Base-by-base conservation (phyloP, 257 asterid genomes). In the Plectranthus barbatus region DNA sequence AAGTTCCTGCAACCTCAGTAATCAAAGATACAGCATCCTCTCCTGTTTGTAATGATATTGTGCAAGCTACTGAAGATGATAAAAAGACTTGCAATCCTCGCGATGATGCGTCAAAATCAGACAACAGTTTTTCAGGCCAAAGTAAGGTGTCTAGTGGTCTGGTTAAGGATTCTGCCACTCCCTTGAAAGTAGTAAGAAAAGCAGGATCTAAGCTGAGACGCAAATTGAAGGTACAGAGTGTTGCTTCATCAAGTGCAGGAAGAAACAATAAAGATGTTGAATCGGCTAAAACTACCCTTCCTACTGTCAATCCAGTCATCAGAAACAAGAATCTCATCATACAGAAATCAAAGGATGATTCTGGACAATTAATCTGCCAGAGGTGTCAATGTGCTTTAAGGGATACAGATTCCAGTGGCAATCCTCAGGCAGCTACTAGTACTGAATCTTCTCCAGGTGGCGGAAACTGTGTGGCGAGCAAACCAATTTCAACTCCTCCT, bases 361-460 rank as follows among this genome's bases (percentile, higher is more conserved):
- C 85, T 40, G 77, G 56, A 44, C 77, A 79, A 41, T 56, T 83
- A 67, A 68, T 88, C 69, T 92, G 98, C 72, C 91, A 81, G 77
- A 89, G 75, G 61, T 92, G 98, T 68, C 86, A 86, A 44, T 89
- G 98, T 75, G 66, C 92, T 68, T 59, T 88, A 72, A 80, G 62
- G 62, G 81, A 79, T 66, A 70, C 68, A 10, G 89, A 74, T 63
- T 65, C 80, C 19, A 48, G 53, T 55, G 70, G 60, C 51, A 74
- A 71, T 46, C 67, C 70, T 51, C 53, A 44, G 19, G 68, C 66
- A 66, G 67, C 69, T 49, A 52, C 64, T 46, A 15, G 53, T 31
- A 21, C 72, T 61, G 62, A 76, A 56, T 67, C 60, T 31, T 26
- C 56, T 54, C 21, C 68, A 26, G 69, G 29, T 54, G 60, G 62